phyloP scores from a whole-genome alignment of 2,329 filamentous ascomycete genomes.

The Neofusicoccum kwambonambiense region DNA sequence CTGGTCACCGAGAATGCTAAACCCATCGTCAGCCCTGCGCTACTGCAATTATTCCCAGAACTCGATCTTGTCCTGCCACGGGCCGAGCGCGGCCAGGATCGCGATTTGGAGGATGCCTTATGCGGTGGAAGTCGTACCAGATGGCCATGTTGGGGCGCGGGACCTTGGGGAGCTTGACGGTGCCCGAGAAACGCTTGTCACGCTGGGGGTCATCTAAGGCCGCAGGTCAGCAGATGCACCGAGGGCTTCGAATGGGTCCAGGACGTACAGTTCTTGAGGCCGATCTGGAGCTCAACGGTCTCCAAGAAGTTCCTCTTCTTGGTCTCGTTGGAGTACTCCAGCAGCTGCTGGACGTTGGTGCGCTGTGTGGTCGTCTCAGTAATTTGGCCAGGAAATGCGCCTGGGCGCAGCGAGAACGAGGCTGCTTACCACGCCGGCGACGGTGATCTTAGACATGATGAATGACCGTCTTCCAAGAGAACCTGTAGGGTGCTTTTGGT shows the following conservation, averaged over 20 bases:
- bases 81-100: no score
- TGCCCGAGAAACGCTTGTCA: conserved; percentile 99
- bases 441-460: conserved; percentile 82
- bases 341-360: conserved; percentile 87
- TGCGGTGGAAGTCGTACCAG: conserved; percentile 52
- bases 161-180: conserved; percentile 89
- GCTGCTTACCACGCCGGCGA: conserved; percentile 39
- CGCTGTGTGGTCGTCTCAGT: conserved; percentile 71
- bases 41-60: neutral
- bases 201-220: conserved; percentile 71
- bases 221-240: neutral
- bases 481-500: conserved; percentile 22
- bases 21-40: conserved; percentile 23
- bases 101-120: neutral
- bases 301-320: conserved; percentile 99
- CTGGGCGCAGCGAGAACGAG: neutral
- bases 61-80: neutral
- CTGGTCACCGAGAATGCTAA: conserved; percentile 81
- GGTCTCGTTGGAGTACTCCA: conserved; percentile 82
- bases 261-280: conserved; percentile 44
- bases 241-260: neutral
- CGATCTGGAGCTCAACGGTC: conserved; percentile 71
- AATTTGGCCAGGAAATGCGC: conserved; percentile 5
- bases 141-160: conserved; percentile 89
- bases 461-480: conserved; percentile 51